Conservation (phyloP, 2,329 filamentous ascomycete genomes). For the Fusarium coffeatum region DNA sequence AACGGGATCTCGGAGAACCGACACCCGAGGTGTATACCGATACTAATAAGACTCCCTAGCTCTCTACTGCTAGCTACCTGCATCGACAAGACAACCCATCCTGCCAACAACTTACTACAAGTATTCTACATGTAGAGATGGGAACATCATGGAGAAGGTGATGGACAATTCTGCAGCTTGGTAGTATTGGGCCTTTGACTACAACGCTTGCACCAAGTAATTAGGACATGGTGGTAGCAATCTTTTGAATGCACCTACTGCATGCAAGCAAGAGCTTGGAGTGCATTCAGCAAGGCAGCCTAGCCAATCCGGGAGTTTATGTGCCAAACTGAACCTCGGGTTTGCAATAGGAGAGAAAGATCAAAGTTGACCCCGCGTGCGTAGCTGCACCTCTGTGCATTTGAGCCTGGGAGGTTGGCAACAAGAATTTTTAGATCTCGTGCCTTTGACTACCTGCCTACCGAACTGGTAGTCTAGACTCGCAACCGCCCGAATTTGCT, state of each 20-base stretch:
- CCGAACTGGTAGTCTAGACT: neutral
- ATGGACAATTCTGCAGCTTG: constrained; percentile 20
- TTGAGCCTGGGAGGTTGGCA: constrained; percentile 5
- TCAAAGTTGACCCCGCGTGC: constrained; percentile 28
- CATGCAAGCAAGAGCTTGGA: constrained; percentile 34
- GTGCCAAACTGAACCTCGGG: constrained; percentile 12
- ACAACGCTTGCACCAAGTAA: neutral
- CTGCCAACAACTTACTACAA: constrained; percentile 7
- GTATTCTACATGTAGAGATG: constrained; percentile 6
- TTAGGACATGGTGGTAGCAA: neutral
- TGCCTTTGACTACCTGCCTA: constrained; percentile 11
- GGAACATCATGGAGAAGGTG: constrained; percentile 9
- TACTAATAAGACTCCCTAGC: neutral
- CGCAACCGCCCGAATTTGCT: neutral
- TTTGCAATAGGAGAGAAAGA: constrained; percentile 12
- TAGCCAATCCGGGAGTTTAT: constrained; percentile 1
- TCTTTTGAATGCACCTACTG: neutral
- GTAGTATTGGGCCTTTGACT: neutral
- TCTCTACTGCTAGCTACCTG: neutral
- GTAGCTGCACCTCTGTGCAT: constrained; percentile 25
- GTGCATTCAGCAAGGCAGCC: constrained; percentile 1
- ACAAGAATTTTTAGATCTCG: constrained; percentile 16
- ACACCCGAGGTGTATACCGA: constrained; percentile 1
- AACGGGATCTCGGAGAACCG: constrained; percentile 18
- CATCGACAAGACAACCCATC: neutral